Base-by-base conservation (phyloP, 2,329 filamentous ascomycete genomes). In the Volutella citrinella region DNA sequence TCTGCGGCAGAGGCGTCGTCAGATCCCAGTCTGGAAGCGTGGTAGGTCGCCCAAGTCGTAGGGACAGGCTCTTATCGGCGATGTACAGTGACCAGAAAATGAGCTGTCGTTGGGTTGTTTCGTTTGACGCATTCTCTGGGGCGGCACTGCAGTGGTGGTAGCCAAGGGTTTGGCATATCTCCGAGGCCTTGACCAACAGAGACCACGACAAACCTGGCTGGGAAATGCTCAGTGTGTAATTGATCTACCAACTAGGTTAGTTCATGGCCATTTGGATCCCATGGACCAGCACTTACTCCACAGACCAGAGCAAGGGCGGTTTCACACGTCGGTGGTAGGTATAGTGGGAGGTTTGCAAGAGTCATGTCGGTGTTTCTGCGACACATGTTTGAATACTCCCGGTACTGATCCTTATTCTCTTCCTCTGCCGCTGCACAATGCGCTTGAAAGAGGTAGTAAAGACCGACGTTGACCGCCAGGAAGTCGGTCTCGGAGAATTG, bases 51-150 rank as follows among this genome's bases (percentile, higher is more conserved):
- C 77, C 77, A 5, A 80, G 57, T 4, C 74, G 66, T 4, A 81
- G 62, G 0, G 74, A 72, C 13, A 80, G 57, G n/a, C 66, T 66
- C 38, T 74, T 78, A 40, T 80, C 71, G 12, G 78, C 56, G 27
- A 72, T 67, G 43, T 80, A 81, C 0, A 74, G 56, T 21, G 61
- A 66, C 78, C 77, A 82, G 48, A 82, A 82, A 8, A 80, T 48
- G 3, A 64, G 46, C 12, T 43, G 36, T 22, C 54, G 53, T 45
- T 43, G 38, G 12, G 44, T 33, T 4, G 28, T 33, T 2, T 54
- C 43, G 4, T 30, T 34, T 6, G 36, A 24, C 18, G 30, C 32
- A 8, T 51, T 45, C 8, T 48, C 45, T 16, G 51, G 54, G 39
- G 48, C 46, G 7, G 48, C 44, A 10, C 45, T 50, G 21, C 40